A percentile compares a stretch with the other conserved stretches of the same genome.
These are phyloP conservation scores for Trypanosoma lewisi DNA, from an alignment of 208 protist species.

Conservation along the genomic window DNA sequence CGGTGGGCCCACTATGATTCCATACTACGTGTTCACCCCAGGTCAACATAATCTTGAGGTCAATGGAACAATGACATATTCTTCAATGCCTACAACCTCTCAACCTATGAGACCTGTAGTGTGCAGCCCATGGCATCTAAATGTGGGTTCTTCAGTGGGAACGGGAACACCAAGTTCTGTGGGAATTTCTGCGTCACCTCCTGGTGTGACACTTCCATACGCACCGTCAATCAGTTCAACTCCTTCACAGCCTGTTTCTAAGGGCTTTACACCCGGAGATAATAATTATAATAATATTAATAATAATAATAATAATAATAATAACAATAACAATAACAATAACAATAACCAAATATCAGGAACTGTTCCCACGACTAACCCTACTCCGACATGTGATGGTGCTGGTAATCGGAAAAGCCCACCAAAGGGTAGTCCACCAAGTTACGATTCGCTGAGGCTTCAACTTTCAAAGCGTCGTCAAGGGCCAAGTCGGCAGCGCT, in stretches of 20 bases:
- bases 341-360: background rate
- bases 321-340: too few species aligned
- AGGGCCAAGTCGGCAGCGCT: constrained; percentile 17
- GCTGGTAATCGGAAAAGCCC: background rate
- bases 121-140: constrained; percentile 17
- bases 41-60: constrained; percentile 17
- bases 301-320: too few species aligned
- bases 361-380: too few species aligned
- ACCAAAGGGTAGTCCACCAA: constrained; percentile 17
- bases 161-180: constrained; percentile 6
- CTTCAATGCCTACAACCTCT: constrained; percentile 14
- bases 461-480: constrained; percentile 10
- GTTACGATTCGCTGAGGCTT: constrained; percentile 20
- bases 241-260: background rate
- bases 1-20: constrained; percentile 7
- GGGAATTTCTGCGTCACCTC: background rate
- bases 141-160: background rate
- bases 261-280: constrained; percentile 3
- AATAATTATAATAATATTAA: too few species aligned
- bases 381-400: background rate
- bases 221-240: background rate
- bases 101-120: constrained; percentile 17
- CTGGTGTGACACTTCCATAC: background rate
- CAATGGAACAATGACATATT: constrained; percentile 15
- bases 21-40: constrained; percentile 16